These are phyloP conservation scores for Phyllosticta capitalensis DNA, from an alignment of 2,329 filamentous ascomycete genomes.

Conservation along the genomic window DNA sequence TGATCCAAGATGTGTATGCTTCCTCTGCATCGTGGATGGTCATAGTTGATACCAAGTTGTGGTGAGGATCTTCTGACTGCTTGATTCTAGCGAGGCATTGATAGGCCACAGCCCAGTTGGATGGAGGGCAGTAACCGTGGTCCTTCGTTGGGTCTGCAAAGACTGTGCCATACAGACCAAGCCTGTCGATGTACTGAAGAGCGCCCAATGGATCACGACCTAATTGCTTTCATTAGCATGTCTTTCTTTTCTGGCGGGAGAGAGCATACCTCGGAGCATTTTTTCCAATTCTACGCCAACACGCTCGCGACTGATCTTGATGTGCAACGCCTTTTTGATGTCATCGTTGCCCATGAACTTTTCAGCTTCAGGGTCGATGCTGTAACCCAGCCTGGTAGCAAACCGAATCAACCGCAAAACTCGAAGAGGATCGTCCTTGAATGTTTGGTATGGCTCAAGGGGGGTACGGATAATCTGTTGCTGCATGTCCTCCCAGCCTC, in stretches of 20 bases:
- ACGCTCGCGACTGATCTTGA: conserved; percentile 88
- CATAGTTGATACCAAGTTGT: conserved; percentile 15
- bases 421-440: conserved; percentile 84
- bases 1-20: conserved; percentile 64
- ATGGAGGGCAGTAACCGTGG: conserved; percentile 47
- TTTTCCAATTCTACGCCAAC: conserved; percentile 84
- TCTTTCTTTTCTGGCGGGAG: conserved; percentile 34
- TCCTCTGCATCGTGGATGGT: conserved; percentile 57
- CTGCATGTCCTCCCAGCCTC: conserved; percentile 65
- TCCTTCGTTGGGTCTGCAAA: conserved; percentile 58
- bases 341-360: conserved; percentile 64
- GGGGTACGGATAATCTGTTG: conserved; percentile 71
- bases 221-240: conserved; percentile 15
- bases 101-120: conserved; percentile 56
- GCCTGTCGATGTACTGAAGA: conserved; percentile 54
- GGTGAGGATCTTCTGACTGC: background rate
- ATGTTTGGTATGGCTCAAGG: conserved; percentile 79
- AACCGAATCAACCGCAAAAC: conserved; percentile 84
- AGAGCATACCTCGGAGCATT: conserved; percentile 53
- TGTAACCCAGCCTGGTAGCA: conserved; percentile 72
- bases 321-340: conserved; percentile 68
- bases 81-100: conserved; percentile 40
- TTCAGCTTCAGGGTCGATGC: conserved; percentile 61
- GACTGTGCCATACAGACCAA: conserved; percentile 61
- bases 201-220: conserved; percentile 52